A percentile compares a stretch with the other conserved stretches of the same genome.
Evolutionary conservation across 164 flowering plant species (phyloP).

Genomic region (Euptelea pleiosperma): DNA sequence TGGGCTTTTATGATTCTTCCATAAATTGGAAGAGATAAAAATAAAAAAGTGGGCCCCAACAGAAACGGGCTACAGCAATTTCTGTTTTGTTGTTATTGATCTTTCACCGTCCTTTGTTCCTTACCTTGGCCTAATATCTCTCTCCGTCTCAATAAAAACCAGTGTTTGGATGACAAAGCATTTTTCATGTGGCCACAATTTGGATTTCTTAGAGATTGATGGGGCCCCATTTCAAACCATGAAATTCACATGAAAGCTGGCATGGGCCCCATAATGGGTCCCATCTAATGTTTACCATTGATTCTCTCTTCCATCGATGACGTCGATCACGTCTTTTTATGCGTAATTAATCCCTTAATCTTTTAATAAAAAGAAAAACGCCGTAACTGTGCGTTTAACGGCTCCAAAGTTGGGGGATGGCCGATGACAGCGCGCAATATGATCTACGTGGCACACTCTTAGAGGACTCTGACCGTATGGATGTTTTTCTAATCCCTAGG

Average conservation of each 20-base stretch:
- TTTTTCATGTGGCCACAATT: background rate
- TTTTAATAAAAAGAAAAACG: no score
- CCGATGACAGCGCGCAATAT: no score
- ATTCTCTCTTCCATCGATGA: background rate
- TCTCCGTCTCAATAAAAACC: no score
- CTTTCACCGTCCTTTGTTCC: background rate
- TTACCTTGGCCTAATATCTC: background rate
- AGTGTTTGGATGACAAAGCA: background rate
- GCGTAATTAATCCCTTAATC: no score
- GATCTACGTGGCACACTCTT: no score
- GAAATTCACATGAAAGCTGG: background rate
- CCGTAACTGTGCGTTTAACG: no score
- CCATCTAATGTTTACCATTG: background rate
- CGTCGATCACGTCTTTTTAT: no score
- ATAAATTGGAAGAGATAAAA: background rate
- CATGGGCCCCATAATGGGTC: background rate
- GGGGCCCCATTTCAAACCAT: background rate
- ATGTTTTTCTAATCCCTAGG: no score
- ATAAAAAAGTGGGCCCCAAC: background rate
- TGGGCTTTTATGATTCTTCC: conserved; percentile 19
- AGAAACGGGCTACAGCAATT: background rate
- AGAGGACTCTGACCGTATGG: no score
- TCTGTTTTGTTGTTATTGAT: background rate
- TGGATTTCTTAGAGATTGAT: background rate
- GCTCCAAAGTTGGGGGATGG: no score